A percentile compares a stretch with the other conserved stretches of the same genome.
These are phyloP conservation scores for Yamadazyma mexicana DNA, from an alignment of 1,139 yeast species.

Conservation along the genomic window DNA sequence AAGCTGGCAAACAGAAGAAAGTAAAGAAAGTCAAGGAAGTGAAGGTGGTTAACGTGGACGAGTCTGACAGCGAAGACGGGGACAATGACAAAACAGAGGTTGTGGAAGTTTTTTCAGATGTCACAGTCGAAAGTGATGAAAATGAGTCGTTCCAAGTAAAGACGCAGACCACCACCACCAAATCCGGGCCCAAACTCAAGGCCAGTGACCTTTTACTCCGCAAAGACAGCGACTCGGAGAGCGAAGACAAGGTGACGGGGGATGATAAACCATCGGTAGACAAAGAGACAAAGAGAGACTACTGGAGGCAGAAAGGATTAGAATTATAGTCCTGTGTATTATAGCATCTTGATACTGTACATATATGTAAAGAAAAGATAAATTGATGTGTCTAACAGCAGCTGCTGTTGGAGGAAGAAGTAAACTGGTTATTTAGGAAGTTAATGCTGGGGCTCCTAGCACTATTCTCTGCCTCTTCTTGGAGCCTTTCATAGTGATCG, in stretches of 20 bases:
- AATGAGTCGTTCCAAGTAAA: background rate
- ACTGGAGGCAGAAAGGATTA: conserved; percentile 47
- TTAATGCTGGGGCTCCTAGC: conserved; percentile 9
- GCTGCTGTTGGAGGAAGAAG: conserved; percentile 1
- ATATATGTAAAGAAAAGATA: background rate
- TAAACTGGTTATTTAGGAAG: conserved; percentile 12
- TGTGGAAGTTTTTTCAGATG: conserved; percentile 39
- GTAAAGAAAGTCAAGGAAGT: conserved; percentile 1
- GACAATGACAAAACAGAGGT: conserved; percentile 3
- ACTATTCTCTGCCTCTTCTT: conserved; percentile 10
- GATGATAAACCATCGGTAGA: conserved; percentile 22
- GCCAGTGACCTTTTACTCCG: conserved; percentile 4
- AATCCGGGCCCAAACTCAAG: conserved; percentile 1
- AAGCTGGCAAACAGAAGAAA: conserved; percentile 12
- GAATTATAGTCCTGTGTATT: conserved; percentile 19
- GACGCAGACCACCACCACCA: no score
- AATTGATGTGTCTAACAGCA: conserved; percentile 16
- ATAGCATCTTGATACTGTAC: conserved; percentile 6
- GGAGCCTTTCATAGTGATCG: conserved; percentile 15
- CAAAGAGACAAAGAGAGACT: conserved; percentile 39
- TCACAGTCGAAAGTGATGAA: conserved; percentile 42
- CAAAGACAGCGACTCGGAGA: conserved; percentile 13
- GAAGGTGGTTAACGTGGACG: conserved; percentile 15
- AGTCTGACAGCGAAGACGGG: conserved; percentile 29
- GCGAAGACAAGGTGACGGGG: conserved; percentile 12